Base-by-base conservation (phyloP, 768 basidiomycete species). In the Mycena amicta region DNA sequence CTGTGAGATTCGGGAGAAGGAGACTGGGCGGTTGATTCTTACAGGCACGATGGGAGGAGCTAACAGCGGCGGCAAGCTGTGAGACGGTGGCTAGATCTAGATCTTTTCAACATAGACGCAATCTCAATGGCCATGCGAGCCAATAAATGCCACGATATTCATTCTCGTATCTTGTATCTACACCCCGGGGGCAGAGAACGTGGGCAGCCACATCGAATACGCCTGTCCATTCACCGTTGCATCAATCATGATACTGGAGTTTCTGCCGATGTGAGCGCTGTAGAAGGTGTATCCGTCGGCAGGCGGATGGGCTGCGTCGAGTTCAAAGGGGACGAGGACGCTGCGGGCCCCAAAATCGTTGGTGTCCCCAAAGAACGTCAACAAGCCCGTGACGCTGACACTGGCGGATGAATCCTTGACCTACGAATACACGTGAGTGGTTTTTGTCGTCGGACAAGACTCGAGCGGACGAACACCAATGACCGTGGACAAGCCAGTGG, bases 221-320 rank as follows among this genome's bases (percentile, higher is more conserved):
- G 16, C 23, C 11, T 8, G 12, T 25, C 50, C 43, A 25, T 25
- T 25, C 6, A 46, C 43, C 8, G 43, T 46, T 6, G 43, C 43
- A 52, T 27, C n/a, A 4, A 37, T 15, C 50, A 28, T 52, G 29
- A 28, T 52, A 28, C 50, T 52, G 50, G 30, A 28, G 22, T 16
- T 15, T 18, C 18, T 52, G 18, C 20, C n/a, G 8, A 52, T 27
- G 25, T 22, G 25, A 13, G 27, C 28, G 16, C 25, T 22, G 50
- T 52, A 52, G 22, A 52, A 52, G n/a, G 50, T 52, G 30, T 52
- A 52, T 18, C 50, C 50, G 28, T 52, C 50, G n/a, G 25, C 30
- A n/a, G 50, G 50, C 29, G 50, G 50, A 25, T 30, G 28, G 16
- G 25, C 20, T 18, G 2, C 3, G 33, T 52, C 50, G 28, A 5